These are phyloP conservation scores for Fremontodendron californicum DNA, from an alignment of 345 rosid genomes.

Conservation along the genomic window DNA sequence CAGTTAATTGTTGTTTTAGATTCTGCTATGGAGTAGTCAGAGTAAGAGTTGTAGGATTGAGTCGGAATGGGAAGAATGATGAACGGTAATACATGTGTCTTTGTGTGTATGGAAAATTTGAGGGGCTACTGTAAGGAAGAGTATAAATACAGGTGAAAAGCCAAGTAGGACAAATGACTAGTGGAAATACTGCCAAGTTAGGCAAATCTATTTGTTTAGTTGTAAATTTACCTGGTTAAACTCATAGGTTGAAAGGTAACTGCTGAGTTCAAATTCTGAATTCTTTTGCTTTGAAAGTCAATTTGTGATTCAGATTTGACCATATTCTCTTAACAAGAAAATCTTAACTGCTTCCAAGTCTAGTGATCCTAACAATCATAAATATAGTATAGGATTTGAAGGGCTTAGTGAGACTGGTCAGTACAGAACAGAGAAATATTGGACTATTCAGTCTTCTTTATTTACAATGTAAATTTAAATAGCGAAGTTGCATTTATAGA, in stretches of 20 bases:
- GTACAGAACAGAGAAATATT: neutral
- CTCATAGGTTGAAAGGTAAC: neutral
- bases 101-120: neutral
- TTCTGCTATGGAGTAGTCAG: neutral
- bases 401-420: neutral
- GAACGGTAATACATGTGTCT: neutral
- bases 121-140: neutral
- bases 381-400: neutral
- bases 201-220: neutral
- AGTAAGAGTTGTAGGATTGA: neutral
- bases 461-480: neutral
- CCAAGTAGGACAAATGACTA: neutral
- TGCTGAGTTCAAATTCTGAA: neutral
- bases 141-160: neutral
- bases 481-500: neutral
- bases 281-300: constrained; percentile 3
- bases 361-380: neutral
- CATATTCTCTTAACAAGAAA: neutral
- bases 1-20: neutral
- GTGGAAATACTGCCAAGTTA: neutral
- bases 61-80: neutral
- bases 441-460: neutral
- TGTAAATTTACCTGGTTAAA: neutral
- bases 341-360: neutral
- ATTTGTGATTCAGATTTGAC: neutral